A percentile compares a stretch with the other conserved stretches of the same genome.
These are phyloP conservation scores for Apiotrichum porosum DNA, from an alignment of 1,284 basidiomycete species.

Conservation along the genomic window DNA sequence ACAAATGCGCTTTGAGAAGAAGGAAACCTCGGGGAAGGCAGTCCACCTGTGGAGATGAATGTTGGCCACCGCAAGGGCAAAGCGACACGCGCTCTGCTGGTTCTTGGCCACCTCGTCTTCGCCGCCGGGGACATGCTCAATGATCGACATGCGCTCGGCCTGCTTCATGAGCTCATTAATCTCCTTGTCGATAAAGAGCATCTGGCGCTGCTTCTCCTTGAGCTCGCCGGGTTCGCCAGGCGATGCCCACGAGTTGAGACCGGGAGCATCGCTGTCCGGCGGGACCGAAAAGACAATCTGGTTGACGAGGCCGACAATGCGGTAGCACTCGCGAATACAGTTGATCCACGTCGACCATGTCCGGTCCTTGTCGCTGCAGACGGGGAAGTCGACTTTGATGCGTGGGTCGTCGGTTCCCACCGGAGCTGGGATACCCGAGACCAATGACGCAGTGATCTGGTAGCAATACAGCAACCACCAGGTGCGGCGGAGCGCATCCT, in stretches of 20 bases:
- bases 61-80: conserved; percentile 45
- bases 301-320: conserved; percentile 39
- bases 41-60: conserved; percentile 47
- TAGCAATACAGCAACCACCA: conserved; percentile 47
- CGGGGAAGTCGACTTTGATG: conserved; percentile 44
- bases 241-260: background rate
- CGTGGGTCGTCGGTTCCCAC: conserved; percentile 39
- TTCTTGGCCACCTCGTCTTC: conserved; percentile 49
- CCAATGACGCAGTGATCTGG: conserved; percentile 32
- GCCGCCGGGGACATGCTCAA: conserved; percentile 45
- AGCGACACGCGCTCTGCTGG: conserved; percentile 40
- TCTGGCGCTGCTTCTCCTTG: conserved; percentile 14
- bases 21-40: conserved; percentile 48
- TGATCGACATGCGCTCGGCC: conserved; percentile 36
- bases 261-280: background rate
- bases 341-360: conserved; percentile 46
- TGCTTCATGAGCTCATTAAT: conserved; percentile 42
- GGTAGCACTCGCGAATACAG: conserved; percentile 34
- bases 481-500: conserved; percentile 44
- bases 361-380: conserved; percentile 35
- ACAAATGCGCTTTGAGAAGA: conserved; percentile 47
- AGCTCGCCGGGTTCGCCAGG: conserved; percentile 5
- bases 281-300: conserved; percentile 26
- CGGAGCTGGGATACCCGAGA: conserved; percentile 30
- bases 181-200: conserved; percentile 39